These are phyloP conservation scores for Pyrenophora graminea DNA, from an alignment of 2,329 filamentous ascomycete genomes.

Conservation along the genomic window DNA sequence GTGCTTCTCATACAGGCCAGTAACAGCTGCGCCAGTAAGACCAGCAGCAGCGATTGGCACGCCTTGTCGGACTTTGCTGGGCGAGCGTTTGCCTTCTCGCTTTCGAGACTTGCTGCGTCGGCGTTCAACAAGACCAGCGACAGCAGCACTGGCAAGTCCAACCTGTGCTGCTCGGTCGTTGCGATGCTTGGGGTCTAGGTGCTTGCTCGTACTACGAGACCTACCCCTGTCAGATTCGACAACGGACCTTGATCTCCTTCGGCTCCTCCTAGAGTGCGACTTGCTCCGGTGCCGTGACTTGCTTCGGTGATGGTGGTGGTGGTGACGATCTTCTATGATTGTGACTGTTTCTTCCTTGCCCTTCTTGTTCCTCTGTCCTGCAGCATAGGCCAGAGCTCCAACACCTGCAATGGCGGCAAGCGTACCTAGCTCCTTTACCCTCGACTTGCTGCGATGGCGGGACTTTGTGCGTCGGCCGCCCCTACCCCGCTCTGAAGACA, in stretches of 20 bases:
- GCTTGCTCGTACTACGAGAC: slow-evolving; percentile 51
- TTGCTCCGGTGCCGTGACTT: slow-evolving; percentile 24
- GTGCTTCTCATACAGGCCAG: slow-evolving; percentile 65
- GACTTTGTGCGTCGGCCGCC: slow-evolving; percentile 31
- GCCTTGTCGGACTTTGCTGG: slow-evolving; percentile 60
- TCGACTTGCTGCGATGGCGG: slow-evolving; percentile 44
- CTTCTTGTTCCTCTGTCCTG: slow-evolving; percentile 53
- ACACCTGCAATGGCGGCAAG: slow-evolving; percentile 65
- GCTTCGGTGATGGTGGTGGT: slow-evolving; percentile 44
- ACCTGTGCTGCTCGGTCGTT: slow-evolving; percentile 65
- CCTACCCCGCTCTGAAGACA: slow-evolving; percentile 40
- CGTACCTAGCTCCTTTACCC: slow-evolving; percentile 59
- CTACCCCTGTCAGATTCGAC: slow-evolving; percentile 29
- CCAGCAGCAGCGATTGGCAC: slow-evolving; percentile 65
- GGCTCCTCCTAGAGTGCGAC: slow-evolving; percentile 48
- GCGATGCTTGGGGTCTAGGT: slow-evolving; percentile 55
- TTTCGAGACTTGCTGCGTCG: slow-evolving; percentile 62
- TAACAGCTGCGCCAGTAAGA: slow-evolving; percentile 63
- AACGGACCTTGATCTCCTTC: slow-evolving; percentile 41
- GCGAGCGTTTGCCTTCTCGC: slow-evolving; percentile 57
- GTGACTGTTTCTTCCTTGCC: slow-evolving; percentile 46
- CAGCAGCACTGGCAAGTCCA: slow-evolving; percentile 64
- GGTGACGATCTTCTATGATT: slow-evolving; percentile 47
- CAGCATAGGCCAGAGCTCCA: slow-evolving; percentile 61
- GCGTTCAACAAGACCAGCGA: slow-evolving; percentile 63